phyloP scores from a whole-genome alignment of 805 yeast genomes.

The Saccharomycopsis amapae region DNA sequence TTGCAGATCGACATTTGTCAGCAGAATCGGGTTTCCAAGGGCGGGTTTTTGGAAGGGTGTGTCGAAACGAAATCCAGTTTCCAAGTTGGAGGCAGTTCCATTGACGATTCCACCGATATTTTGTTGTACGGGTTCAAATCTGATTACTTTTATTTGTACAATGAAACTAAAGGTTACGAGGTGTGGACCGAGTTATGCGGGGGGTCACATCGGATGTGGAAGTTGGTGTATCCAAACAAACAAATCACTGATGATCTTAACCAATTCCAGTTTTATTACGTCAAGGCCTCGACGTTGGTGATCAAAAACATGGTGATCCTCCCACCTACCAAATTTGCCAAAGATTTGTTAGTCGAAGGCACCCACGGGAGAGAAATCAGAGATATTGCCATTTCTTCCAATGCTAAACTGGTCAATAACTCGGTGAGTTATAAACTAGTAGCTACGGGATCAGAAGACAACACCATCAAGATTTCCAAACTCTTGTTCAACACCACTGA shows the following conservation, averaged over 20 bases:
- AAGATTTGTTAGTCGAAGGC: slow-evolving; percentile 43
- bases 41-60: slow-evolving; percentile 71
- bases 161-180: slow-evolving; percentile 71
- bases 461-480: slow-evolving; percentile 57
- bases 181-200: slow-evolving; percentile 71
- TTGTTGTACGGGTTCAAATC: slow-evolving; percentile 79
- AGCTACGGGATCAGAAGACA: slow-evolving; percentile 85
- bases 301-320: slow-evolving; percentile 25
- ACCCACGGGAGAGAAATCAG: slow-evolving; percentile 91
- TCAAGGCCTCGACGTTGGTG: slow-evolving; percentile 46
- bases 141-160: slow-evolving; percentile 70
- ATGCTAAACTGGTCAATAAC: slow-evolving; percentile 25
- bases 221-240: slow-evolving; percentile 33
- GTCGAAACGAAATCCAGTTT: slow-evolving; percentile 28
- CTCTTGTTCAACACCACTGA: slow-evolving; percentile 27
- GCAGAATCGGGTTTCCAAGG: slow-evolving; percentile 60
- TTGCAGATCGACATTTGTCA: slow-evolving; percentile 32
- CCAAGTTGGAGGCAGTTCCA: neutral
- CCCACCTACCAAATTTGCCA: slow-evolving; percentile 5
- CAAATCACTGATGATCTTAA: slow-evolving; percentile 23
- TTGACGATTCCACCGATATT: slow-evolving; percentile 36
- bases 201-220: slow-evolving; percentile 88
- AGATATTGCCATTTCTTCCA: slow-evolving; percentile 51
- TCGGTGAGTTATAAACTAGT: slow-evolving; percentile 26
- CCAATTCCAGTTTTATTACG: slow-evolving; percentile 45